phyloP scores from a whole-genome alignment of 495 filamentous ascomycete species.

The Penicillium paxilli region DNA sequence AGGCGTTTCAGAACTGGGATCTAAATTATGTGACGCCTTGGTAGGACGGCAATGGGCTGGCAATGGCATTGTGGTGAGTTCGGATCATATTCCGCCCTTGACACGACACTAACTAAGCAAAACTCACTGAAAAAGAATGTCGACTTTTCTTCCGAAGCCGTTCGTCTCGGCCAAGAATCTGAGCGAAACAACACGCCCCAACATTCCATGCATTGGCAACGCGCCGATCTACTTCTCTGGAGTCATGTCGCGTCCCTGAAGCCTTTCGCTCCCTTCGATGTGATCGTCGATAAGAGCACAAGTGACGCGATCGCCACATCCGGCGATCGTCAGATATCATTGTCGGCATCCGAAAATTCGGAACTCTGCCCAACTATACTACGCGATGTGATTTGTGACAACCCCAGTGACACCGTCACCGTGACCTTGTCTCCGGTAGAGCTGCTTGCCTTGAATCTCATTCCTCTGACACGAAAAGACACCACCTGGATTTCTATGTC shows the following conservation, averaged over 20 bases:
- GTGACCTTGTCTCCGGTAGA: conserved; percentile 35
- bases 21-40: conserved; percentile 33
- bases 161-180: conserved; percentile 32
- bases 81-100: background rate
- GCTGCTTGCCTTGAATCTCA: conserved; percentile 37
- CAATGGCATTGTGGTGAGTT: conserved; percentile 38
- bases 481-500: conserved; percentile 39
- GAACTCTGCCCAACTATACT: conserved; percentile 26
- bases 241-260: conserved; percentile 24
- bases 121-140: conserved; percentile 42
- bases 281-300: conserved; percentile 45
- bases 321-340: conserved; percentile 15
- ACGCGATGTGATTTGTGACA: conserved; percentile 8
- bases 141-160: conserved; percentile 45
- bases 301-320: conserved; percentile 44
- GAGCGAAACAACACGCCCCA: conserved; percentile 20
- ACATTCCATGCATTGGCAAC: conserved; percentile 38
- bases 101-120: too few relatives aligned
- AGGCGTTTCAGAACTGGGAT: conserved; percentile 39
- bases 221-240: conserved; percentile 39
- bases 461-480: conserved; percentile 29
- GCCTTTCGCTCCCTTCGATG: conserved; percentile 35
- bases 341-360: conserved; percentile 6
- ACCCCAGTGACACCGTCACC: background rate
- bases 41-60: conserved; percentile 28